Percentiles rank a stretch among this genome's conserved stretches.
These are phyloP conservation scores for Russula abietina DNA, from an alignment of 768 basidiomycete species.

Conservation along the genomic window DNA sequence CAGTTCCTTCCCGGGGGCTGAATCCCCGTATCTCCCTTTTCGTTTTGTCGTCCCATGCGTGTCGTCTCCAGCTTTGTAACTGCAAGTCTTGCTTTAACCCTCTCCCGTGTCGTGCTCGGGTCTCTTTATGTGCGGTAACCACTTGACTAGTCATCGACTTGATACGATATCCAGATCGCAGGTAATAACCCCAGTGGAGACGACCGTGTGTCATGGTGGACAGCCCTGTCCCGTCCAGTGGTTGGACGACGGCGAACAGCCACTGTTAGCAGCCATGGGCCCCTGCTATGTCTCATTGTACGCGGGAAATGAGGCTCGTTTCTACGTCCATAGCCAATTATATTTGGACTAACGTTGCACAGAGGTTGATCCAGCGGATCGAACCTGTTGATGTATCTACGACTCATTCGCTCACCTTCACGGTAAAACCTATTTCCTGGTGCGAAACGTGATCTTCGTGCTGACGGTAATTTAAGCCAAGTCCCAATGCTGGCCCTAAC, in stretches of 20 bases:
- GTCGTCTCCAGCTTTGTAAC: not conserved
- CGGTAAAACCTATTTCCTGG: constrained; percentile 35
- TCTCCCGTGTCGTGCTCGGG: not conserved
- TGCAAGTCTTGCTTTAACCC: not conserved
- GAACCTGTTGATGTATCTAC: constrained; percentile 48
- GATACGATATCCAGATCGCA: not conserved
- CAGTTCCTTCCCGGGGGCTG: not conserved
- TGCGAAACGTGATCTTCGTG: not conserved
- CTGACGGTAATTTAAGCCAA: constrained; percentile 38
- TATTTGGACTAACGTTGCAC: not conserved
- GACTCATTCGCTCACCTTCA: constrained; percentile 47
- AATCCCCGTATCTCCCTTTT: not conserved
- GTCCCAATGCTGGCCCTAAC: constrained; percentile 49
- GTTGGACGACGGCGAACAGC: constrained; percentile 55
- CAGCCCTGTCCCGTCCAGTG: constrained; percentile 50
- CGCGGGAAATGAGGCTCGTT: constrained; percentile 42
- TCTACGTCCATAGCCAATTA: constrained; percentile 5
- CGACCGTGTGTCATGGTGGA: constrained; percentile 43
- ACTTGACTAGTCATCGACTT: not conserved
- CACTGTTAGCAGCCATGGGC: constrained; percentile 47
- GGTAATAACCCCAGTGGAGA: constrained; percentile 9
- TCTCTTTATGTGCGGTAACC: constrained; percentile 14
- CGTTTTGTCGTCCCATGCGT: constrained; percentile 3
- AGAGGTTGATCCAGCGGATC: constrained; percentile 57
- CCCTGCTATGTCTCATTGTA: constrained; percentile 51